phyloP scores from a whole-genome alignment of 129 eudicot species.

The Sambucus nigra region DNA sequence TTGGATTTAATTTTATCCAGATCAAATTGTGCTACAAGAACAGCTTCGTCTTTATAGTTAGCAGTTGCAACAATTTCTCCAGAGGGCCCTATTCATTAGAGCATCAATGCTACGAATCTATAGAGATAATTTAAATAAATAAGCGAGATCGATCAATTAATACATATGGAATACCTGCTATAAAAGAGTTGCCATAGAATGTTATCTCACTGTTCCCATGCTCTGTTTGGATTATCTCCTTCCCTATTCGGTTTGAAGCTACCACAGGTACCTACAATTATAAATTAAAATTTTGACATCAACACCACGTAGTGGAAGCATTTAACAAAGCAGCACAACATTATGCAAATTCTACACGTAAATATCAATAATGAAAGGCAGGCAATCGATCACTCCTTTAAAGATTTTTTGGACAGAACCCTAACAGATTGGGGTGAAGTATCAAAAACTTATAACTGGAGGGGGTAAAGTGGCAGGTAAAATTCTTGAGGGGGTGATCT shows the following conservation, averaged over 20 bases:
- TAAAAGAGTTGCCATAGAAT: constrained; percentile 92
- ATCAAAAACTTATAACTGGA: no score
- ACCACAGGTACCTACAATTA: constrained; percentile 78
- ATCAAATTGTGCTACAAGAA: constrained; percentile 71
- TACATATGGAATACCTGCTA: constrained; percentile 55
- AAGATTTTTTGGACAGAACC: no score
- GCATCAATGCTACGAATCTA: background rate
- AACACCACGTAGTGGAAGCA: background rate
- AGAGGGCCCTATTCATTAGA: constrained; percentile 49
- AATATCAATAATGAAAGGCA: no score
- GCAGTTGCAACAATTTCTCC: constrained; percentile 86
- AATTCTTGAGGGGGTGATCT: no score
- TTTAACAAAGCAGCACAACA: background rate
- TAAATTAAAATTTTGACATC: no score
- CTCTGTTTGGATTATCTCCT: constrained; percentile 79
- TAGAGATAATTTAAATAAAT: no score
- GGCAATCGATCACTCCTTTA: no score
- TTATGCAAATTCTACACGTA: no score
- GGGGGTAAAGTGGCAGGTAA: no score
- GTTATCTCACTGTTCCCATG: constrained; percentile 95
- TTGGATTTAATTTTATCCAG: constrained; percentile 70
- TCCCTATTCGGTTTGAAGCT: constrained; percentile 94
- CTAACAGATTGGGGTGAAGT: no score
- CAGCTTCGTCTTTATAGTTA: constrained; percentile 77
- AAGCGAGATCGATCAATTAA: background rate